A percentile compares a stretch with the other conserved stretches of the same genome.
Evolutionary conservation across 2,329 filamentous ascomycete genomes (phyloP).

Genomic region (Fusarium camptoceras): DNA sequence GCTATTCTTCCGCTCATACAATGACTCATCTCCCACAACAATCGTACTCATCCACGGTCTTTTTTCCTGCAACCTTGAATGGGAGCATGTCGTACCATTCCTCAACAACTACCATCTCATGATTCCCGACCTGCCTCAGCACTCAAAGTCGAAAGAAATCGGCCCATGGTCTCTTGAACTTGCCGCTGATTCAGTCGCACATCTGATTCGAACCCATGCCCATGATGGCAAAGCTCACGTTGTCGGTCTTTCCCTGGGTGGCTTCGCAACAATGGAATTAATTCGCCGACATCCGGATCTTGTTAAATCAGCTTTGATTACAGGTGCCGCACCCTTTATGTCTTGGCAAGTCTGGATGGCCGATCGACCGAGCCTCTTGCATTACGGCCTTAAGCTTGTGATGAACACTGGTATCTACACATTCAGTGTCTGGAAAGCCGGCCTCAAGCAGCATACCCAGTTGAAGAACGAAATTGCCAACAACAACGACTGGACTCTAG

Average conservation of each 20-base stretch:
- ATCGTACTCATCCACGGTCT: slow-evolving; percentile 51
- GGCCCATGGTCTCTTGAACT: slow-evolving; percentile 47
- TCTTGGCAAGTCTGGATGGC: slow-evolving; percentile 45
- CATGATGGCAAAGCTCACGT: slow-evolving; percentile 54
- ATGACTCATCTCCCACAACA: slow-evolving; percentile 45
- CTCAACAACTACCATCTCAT: slow-evolving; percentile 55
- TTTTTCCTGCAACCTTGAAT: slow-evolving; percentile 52
- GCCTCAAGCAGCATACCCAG: slow-evolving; percentile 45
- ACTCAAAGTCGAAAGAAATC: slow-evolving; percentile 52
- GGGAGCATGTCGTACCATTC: slow-evolving; percentile 50
- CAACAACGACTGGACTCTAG: slow-evolving; percentile 49
- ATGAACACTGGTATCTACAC: slow-evolving; percentile 45
- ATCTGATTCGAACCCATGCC: slow-evolving; percentile 51
- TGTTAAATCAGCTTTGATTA: slow-evolving; percentile 43
- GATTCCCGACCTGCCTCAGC: slow-evolving; percentile 53
- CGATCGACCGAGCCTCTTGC: slow-evolving; percentile 45
- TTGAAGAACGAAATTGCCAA: slow-evolving; percentile 50
- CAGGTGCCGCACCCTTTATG: slow-evolving; percentile 51
- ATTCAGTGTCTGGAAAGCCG: slow-evolving; percentile 43
- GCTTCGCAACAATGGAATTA: slow-evolving; percentile 34
- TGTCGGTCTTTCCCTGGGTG: slow-evolving; percentile 56
- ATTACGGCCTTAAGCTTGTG: slow-evolving; percentile 43
- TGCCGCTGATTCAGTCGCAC: slow-evolving; percentile 49
- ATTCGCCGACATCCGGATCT: slow-evolving; percentile 6
- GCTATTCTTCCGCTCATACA: slow-evolving; percentile 19